Evolutionary conservation across 306 rosid genomes (phyloP).

Genomic region (Cicer pinnatifidum): DNA sequence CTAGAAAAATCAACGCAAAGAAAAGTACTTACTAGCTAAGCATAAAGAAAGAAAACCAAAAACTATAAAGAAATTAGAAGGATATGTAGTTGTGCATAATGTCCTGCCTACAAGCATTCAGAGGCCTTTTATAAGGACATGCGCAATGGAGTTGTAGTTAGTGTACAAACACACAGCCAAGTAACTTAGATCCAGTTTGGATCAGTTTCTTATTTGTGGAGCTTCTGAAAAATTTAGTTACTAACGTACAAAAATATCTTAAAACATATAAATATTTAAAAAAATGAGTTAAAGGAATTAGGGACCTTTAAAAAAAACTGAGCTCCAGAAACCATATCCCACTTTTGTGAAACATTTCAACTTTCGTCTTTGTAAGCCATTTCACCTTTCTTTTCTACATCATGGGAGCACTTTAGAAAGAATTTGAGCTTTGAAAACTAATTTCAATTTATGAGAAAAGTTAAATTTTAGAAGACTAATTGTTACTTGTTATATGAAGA

Average conservation of each 20-base stretch:
- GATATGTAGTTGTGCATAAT: background rate
- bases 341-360: background rate
- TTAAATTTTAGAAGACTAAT: background rate
- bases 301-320: background rate
- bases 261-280: background rate
- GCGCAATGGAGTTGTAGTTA: background rate
- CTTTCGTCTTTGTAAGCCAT: background rate
- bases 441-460: background rate
- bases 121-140: conserved; percentile 1
- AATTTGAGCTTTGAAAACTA: background rate
- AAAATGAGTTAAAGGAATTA: background rate
- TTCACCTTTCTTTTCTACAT: conserved; percentile 3
- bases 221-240: conserved; percentile 13
- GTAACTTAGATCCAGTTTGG: background rate
- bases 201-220: background rate
- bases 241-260: background rate
- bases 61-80: background rate
- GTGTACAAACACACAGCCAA: background rate
- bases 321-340: background rate
- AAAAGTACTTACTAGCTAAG: background rate
- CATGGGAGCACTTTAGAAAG: background rate
- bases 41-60: background rate
- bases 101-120: background rate
- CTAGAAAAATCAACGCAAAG: background rate
- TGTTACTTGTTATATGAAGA: background rate